Evolutionary conservation across 352 stramenopile species (phyloP).

Genomic region (Phytophthora sojae): DNA sequence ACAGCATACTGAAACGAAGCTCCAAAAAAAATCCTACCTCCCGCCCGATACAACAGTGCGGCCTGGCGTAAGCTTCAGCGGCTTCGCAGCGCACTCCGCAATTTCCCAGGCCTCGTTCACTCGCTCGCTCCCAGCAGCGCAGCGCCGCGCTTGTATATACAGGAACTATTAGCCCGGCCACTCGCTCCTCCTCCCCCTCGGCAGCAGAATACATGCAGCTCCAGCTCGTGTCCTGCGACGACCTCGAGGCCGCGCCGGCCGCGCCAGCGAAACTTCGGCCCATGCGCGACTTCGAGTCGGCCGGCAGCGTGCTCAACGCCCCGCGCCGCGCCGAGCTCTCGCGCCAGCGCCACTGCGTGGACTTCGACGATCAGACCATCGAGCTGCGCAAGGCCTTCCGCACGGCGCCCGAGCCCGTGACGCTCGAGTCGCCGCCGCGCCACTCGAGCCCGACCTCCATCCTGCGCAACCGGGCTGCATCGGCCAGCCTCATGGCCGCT

Average conservation of each 20-base stretch:
- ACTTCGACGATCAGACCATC: conserved; percentile 60
- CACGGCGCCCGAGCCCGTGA: conserved; percentile 56
- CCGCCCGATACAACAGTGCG: conserved; percentile 28
- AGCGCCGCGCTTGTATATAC: no score
- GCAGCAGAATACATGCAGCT: conserved; percentile 29
- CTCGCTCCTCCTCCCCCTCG: no score
- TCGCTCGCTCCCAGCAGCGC: neutral
- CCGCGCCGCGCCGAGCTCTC: conserved; percentile 54
- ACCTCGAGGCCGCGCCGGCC: conserved; percentile 11
- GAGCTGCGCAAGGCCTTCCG: conserved; percentile 61
- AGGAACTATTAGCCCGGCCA: no score
- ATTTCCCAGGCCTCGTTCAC: conserved; percentile 21
- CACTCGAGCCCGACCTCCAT: conserved; percentile 25
- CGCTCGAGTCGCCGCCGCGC: conserved; percentile 43
- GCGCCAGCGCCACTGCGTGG: conserved; percentile 56
- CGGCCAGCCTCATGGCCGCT: conserved; percentile 13
- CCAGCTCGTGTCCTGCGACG: conserved; percentile 38
- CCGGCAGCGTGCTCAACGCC: conserved; percentile 49
- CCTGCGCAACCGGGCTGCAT: conserved; percentile 26
- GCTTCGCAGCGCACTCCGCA: conserved; percentile 30
- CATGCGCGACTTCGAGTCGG: conserved; percentile 55
- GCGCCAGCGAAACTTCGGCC: conserved; percentile 17
- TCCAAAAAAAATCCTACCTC: conserved; percentile 40
- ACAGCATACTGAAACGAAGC: conserved; percentile 41
- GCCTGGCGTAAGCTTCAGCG: conserved; percentile 36